phyloP scores from a whole-genome alignment of 1,284 basidiomycete species.

The Coniferiporia sulphurascens region DNA sequence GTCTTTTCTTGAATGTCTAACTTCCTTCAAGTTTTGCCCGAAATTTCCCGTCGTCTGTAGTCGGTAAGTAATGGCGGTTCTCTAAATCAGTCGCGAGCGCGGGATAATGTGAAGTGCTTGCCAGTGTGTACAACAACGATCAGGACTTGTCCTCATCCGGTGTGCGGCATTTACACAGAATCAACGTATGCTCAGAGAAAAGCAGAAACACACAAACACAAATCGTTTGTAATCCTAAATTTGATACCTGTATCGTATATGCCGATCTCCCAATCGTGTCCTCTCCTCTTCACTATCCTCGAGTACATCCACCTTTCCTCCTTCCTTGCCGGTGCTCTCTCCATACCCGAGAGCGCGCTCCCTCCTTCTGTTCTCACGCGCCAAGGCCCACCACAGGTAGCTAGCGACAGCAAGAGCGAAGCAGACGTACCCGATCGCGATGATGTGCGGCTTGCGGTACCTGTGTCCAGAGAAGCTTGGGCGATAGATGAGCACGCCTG shows the following conservation, averaged over 20 bases:
- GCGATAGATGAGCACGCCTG: slow-evolving; percentile 50
- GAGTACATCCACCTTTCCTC: slow-evolving; percentile 10
- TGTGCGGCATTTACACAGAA: too few relatives aligned
- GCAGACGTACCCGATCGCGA: slow-evolving; percentile 54
- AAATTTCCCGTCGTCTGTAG: too few relatives aligned
- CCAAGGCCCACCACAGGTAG: slow-evolving; percentile 48
- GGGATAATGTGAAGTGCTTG: too few relatives aligned
- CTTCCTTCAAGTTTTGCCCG: too few relatives aligned
- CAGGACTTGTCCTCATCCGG: too few relatives aligned
- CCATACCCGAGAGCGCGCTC: slow-evolving; percentile 26
- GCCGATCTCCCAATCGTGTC: slow-evolving; percentile 32
- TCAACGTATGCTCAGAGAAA: too few relatives aligned
- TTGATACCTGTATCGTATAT: slow-evolving; percentile 35
- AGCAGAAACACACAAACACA: neutral
- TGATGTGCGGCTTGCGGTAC: slow-evolving; percentile 55
- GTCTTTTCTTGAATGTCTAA: too few relatives aligned
- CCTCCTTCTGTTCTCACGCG: slow-evolving; percentile 45
- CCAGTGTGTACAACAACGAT: too few relatives aligned
- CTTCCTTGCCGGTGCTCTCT: slow-evolving; percentile 13
- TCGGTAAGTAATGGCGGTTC: too few relatives aligned
- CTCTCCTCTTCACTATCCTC: slow-evolving; percentile 24
- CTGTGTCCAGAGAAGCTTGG: slow-evolving; percentile 41
- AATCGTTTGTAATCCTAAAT: slow-evolving; percentile 21
- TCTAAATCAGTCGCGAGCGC: too few relatives aligned
- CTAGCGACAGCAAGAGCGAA: slow-evolving; percentile 44